Evolutionary conservation across 225 moss, liverwort and hornwort species (phyloP).

Genomic region (Rhytidiadelphus loreus): DNA sequence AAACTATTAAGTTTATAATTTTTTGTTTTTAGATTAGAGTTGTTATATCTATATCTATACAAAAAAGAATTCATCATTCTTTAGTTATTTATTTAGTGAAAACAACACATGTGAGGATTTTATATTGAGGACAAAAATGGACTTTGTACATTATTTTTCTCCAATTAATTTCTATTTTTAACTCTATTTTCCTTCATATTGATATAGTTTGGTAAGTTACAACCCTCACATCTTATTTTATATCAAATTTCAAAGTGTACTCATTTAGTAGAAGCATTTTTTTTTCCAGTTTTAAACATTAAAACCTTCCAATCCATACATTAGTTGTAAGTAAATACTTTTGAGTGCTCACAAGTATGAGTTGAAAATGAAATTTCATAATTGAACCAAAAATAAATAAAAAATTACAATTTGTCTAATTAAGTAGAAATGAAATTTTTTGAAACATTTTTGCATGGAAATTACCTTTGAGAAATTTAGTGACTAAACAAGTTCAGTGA

Average conservation of each 20-base stretch:
- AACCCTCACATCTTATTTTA: background rate
- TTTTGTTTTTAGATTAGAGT: background rate
- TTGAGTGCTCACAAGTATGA: background rate
- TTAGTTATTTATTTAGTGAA: too few relatives aligned
- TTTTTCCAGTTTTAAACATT: background rate
- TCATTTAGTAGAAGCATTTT: too few relatives aligned
- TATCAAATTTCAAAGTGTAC: background rate
- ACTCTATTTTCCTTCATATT: background rate
- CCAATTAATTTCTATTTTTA: background rate
- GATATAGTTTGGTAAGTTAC: background rate
- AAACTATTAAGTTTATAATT: background rate
- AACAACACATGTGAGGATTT: background rate
- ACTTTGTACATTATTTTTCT: too few relatives aligned
- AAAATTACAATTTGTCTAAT: background rate
- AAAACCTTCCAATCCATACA: background rate
- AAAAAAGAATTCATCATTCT: background rate
- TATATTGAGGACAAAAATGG: too few relatives aligned
- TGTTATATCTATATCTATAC: background rate
- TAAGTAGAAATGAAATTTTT: background rate
- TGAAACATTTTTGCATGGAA: fast-evolving
- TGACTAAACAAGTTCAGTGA: too few relatives aligned
- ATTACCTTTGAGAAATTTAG: background rate
- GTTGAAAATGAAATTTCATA: background rate
- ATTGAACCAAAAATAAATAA: background rate
- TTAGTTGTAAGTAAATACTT: background rate